phyloP scores from a whole-genome alignment of 2,329 filamentous ascomycete genomes.

The Aspergillus chevalieri region DNA sequence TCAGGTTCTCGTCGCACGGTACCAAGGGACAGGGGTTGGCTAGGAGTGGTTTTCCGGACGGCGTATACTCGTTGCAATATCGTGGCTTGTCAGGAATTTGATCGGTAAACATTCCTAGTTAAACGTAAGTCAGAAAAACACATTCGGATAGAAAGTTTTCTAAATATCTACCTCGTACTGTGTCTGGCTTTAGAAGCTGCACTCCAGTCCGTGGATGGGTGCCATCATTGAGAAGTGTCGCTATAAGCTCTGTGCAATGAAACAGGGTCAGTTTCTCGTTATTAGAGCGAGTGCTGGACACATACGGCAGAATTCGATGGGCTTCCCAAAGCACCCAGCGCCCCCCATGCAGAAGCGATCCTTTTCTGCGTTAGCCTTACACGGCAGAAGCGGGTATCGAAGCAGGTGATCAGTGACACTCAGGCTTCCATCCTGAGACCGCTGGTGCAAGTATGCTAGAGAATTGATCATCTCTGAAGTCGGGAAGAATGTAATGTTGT shows the following conservation, averaged over 20 bases:
- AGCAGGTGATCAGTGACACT: background rate
- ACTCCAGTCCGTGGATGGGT: conserved; percentile 50
- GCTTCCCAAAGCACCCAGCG: conserved; percentile 55
- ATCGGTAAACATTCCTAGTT: conserved; percentile 52
- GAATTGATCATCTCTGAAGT: background rate
- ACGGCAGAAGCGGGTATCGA: background rate
- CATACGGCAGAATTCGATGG: conserved; percentile 55
- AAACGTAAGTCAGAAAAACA: background rate
- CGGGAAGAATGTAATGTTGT: background rate
- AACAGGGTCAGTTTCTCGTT: too few relatives aligned
- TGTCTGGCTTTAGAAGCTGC: conserved; percentile 45
- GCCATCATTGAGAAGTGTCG: conserved; percentile 57
- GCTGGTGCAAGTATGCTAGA: background rate
- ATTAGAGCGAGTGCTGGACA: conserved; percentile 3
- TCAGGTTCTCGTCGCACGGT: conserved; percentile 38
- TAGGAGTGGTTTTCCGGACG: conserved; percentile 42
- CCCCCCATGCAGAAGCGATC: conserved; percentile 54
- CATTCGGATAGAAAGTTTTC: background rate
- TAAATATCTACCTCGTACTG: conserved; percentile 39
- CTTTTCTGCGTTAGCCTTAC: conserved; percentile 35
- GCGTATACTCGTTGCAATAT: conserved; percentile 44
- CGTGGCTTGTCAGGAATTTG: conserved; percentile 53
- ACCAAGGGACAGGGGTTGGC: conserved; percentile 49
- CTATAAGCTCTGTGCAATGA: conserved; percentile 45
- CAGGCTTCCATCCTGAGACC: background rate